These are phyloP conservation scores for Epichloe typhina DNA, from an alignment of 2,329 filamentous ascomycete species.

Conservation along the genomic window DNA sequence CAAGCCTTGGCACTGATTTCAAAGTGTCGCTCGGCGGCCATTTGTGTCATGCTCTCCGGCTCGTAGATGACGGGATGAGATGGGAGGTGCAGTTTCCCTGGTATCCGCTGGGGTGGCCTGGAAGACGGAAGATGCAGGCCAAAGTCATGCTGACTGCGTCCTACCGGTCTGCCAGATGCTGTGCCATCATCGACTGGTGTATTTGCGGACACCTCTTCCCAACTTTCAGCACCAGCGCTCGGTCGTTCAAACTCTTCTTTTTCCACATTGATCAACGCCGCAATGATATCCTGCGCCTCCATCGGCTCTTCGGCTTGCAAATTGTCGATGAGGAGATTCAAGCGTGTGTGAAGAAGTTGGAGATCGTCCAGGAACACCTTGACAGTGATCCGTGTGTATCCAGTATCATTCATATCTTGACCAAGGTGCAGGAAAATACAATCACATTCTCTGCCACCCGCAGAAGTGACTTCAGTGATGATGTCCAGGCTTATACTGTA, in stretches of 20 bases:
- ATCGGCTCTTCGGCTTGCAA: slow-evolving; percentile 58
- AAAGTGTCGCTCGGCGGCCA: slow-evolving; percentile 69
- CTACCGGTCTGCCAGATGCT: slow-evolving; percentile 22
- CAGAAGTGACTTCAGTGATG: slow-evolving; percentile 80
- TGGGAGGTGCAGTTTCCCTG: slow-evolving; percentile 69
- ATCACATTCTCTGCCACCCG: slow-evolving; percentile 82
- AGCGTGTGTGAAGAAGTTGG: slow-evolving; percentile 63
- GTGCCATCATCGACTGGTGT: slow-evolving; percentile 46
- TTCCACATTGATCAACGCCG: slow-evolving; percentile 63
- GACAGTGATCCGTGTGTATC: slow-evolving; percentile 64
- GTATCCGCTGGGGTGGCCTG: slow-evolving; percentile 22
- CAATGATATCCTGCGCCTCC: slow-evolving; percentile 56
- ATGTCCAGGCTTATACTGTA: slow-evolving; percentile 62
- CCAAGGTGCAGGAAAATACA: slow-evolving; percentile 73
- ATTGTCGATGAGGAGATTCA: slow-evolving; percentile 78
- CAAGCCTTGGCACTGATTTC: slow-evolving; percentile 87
- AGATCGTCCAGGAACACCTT: slow-evolving; percentile 90
- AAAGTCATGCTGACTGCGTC: slow-evolving; percentile 20
- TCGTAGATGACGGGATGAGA: slow-evolving; percentile 70
- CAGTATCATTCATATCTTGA: slow-evolving; percentile 48
- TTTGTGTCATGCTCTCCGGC: slow-evolving; percentile 65
- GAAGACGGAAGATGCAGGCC: slow-evolving; percentile 22
- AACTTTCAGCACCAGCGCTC: slow-evolving; percentile 73
- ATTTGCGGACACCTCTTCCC: slow-evolving; percentile 64
- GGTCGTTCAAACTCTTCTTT: slow-evolving; percentile 39